Evolutionary conservation across 345 rosid species (phyloP).

Genomic region (Pistacia atlantica): DNA sequence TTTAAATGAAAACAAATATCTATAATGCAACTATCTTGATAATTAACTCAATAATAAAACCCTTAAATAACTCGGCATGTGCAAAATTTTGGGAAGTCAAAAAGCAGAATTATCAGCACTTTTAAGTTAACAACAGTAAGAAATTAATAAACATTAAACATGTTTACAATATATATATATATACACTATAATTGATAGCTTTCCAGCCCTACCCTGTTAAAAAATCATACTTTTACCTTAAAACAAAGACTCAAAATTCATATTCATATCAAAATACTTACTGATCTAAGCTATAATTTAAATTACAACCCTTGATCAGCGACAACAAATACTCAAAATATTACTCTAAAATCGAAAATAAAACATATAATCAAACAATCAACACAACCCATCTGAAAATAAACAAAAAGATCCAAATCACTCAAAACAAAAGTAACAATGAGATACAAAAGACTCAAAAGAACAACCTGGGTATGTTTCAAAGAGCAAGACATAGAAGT

Average conservation of each 20-base stretch:
- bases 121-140: background rate
- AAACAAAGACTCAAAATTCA: background rate
- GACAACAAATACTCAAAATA: background rate
- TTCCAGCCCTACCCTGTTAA: background rate
- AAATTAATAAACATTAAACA: background rate
- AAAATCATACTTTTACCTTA: no score
- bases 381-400: background rate
- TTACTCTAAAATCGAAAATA: background rate
- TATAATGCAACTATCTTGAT: background rate
- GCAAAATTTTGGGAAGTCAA: background rate
- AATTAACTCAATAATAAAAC: background rate
- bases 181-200: background rate
- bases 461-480: constrained; percentile 27
- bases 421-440: background rate
- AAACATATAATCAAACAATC: background rate
- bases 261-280: background rate
- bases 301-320: background rate
- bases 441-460: background rate
- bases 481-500: constrained; percentile 31
- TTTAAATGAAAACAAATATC: background rate
- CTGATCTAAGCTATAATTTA: background rate
- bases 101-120: background rate
- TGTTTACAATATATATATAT: background rate
- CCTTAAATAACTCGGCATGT: background rate
- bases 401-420: background rate